Conservation (phyloP, 1,139 yeast genomes). For the Saccharomyces hybrid region DNA sequence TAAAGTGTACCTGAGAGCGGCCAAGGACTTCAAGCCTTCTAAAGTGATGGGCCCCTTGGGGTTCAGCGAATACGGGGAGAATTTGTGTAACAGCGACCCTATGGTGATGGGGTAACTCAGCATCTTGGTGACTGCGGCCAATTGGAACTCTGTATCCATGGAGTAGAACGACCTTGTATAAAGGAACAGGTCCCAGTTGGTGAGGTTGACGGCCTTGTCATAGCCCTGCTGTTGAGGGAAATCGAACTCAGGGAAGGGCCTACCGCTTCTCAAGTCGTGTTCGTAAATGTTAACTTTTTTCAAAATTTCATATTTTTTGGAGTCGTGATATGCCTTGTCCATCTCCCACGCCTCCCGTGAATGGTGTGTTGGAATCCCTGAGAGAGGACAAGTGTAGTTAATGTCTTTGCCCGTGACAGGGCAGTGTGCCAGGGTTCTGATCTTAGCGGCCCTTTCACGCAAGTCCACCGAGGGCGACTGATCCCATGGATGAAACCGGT, state of each 20-base stretch:
- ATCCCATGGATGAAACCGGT: slow-evolving; percentile 80
- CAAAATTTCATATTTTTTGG: slow-evolving; percentile 61
- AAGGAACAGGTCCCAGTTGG: slow-evolving; percentile 86
- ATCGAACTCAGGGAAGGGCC: slow-evolving; percentile 90
- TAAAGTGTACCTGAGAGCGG: slow-evolving; percentile 83
- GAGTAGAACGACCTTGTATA: slow-evolving; percentile 90
- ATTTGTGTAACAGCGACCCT: slow-evolving; percentile 73
- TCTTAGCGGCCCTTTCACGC: slow-evolving; percentile 84
- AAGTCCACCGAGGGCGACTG: slow-evolving; percentile 83
- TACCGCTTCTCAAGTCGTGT: slow-evolving; percentile 88
- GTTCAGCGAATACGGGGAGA: slow-evolving; percentile 70
- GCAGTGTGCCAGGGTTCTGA: slow-evolving; percentile 79
- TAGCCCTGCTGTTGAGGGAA: slow-evolving; percentile 76
- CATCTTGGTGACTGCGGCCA: slow-evolving; percentile 92
- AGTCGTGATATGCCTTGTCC: slow-evolving; percentile 64
- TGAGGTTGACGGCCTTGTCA: slow-evolving; percentile 71
- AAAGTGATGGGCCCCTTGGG: slow-evolving; percentile 84
- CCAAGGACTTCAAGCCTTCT: slow-evolving; percentile 87
- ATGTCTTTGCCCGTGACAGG: slow-evolving; percentile 82
- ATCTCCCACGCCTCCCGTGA: slow-evolving; percentile 81
- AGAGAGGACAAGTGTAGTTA: slow-evolving; percentile 78
- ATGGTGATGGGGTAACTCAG: slow-evolving; percentile 88
- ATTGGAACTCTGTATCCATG: slow-evolving; percentile 93
- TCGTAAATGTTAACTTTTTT: slow-evolving; percentile 86
- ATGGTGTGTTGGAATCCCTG: slow-evolving; percentile 96